Base-by-base conservation (phyloP, 495 filamentous ascomycete species). In the Talaromyces nanjingensis region DNA sequence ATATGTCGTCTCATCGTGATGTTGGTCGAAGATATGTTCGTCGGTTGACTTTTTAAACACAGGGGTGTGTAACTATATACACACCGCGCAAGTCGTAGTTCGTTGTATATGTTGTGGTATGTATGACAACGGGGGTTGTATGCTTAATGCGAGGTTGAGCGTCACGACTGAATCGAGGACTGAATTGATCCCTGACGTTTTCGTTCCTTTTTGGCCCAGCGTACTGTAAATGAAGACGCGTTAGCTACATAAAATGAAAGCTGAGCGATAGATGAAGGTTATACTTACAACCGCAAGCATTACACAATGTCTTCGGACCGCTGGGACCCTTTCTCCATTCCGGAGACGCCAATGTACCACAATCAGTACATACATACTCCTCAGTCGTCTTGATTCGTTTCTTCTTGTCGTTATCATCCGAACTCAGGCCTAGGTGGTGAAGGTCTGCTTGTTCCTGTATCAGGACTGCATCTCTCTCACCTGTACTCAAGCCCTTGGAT, bases 321-420 rank as follows among this genome's bases (percentile, higher is more conserved):
- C 84, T 88, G 0, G 94, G 94, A 0, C 94, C 94, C 71, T 97
- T 98, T 63, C 94, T 83, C 94, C 94, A 98, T 78, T 98, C 94
- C 0, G 94, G 94, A 16, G 91, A 96, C 68, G 97, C 94, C 2
- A 92, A 79, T 2, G 91, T 96, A 75, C 93, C 94, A 77, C 94
- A 98, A 74, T 98, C 94, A 12, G 90, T 91, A 73, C 94, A 98
- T 34, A 96, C 90, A 73, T 98, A 97, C 77, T 98, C 94, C 67
- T 96, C 93, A 6, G 89, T 86, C 59, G 92, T 78, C 76, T 96
- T 97, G 39, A 91, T 75, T 71, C 96, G 93, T 76, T 91, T 91
- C 77, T 96, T 94, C 70, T 96, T 90, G 62, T 96, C 92, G 0
- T 81, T 85, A 27, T 85, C 86, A 54, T 73, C 71, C 1, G 64